Evolutionary conservation across 78 protist species (phyloP).

Genomic region (Dictyostelium discoideum): dicty_2.7 NC_007089.4:4230001-4230500

Average conservation of each 20-base stretch:
- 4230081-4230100: constrained; percentile 56
- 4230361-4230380: constrained; percentile 93
- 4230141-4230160: constrained; percentile 92
- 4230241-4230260: constrained; percentile 94
- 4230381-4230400: constrained; percentile 76
- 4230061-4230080: constrained; percentile 81
- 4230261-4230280: constrained; percentile 98
- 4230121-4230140: constrained; percentile 81
- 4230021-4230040: constrained; percentile 58
- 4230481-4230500: constrained; percentile 91
- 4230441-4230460: constrained; percentile 86
- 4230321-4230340: constrained; percentile 92
- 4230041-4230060: constrained; percentile 88
- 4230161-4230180: constrained; percentile 88
- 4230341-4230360: constrained; percentile 91
- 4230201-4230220: constrained; percentile 95
- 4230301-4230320: constrained; percentile 71
- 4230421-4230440: constrained; percentile 88
- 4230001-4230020: neutral
- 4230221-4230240: constrained; percentile 96
- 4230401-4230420: constrained; percentile 81
- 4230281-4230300: constrained; percentile 90
- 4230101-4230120: constrained; percentile 53
- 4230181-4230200: constrained; percentile 93
- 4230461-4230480: constrained; percentile 93